Evolutionary conservation across 352 stramenopile species (phyloP), one percentile per base, ranked within the genome.

Genomic region (Saprolegnia parasitica): DNA sequence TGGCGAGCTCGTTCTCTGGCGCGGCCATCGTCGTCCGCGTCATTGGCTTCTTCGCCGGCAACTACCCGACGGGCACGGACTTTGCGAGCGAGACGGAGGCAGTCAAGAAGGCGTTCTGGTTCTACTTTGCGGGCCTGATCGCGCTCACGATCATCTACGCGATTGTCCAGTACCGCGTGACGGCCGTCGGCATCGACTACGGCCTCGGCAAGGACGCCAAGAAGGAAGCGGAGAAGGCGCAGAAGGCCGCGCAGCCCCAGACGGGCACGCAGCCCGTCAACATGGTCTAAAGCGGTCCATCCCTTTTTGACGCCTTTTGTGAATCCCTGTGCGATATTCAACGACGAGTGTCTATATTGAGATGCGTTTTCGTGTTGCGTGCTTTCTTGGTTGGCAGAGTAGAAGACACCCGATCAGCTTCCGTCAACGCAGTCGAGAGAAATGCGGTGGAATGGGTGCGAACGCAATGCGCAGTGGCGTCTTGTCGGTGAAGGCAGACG

Each of bases 1-100:
- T 79, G 0, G 77, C 82, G 18, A 90, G 81, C 6, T 80, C 78
- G 39, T 79, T 83, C 61, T 77, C 88, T n/a, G 84, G 84, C 9
- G 68, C 77, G 40, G 78, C 78, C 11, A 73, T 83, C 21, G 74
- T 79, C 29, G 74, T 87, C 26, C 86, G 78, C 75, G 79, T 81
- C 40, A 66, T 90, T 37, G 84, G 81, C 3, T 91, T 87, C 71
- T 90, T 91, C 49, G 76, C 78, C 10, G 81, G 81, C 15, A 78
- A 83, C 64, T 91, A 88, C 70, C 79, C 82, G 10, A 88, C 84
- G 49, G 79, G 75, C 35, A 76, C 77, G 11, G 73, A 83, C 60
- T 76, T 91, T 26, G 76, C 79, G 21, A 62, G 68, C 50, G 80
- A 83, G 67, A 65, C 73, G 11, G 74, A 79, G 37, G 75, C 72